Conservation (phyloP, 1,139 yeast genomes). For the Zhuliangozyma parablackwelliae region DNA sequence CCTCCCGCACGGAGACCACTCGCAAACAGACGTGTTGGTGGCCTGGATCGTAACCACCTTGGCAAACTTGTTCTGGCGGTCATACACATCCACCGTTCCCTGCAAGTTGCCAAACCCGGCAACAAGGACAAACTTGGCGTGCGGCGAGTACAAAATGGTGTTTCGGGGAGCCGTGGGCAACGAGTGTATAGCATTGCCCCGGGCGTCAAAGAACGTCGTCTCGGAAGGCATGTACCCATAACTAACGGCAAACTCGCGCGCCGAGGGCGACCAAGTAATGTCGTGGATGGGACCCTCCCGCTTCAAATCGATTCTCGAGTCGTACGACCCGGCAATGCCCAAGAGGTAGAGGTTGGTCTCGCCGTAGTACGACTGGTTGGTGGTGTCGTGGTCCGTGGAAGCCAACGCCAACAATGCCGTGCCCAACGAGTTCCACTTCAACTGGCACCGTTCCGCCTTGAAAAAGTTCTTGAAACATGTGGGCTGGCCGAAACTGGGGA, state of each 20-base stretch:
- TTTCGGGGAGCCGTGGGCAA: slow-evolving; percentile 88
- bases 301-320: slow-evolving; percentile 80
- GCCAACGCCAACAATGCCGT: slow-evolving; percentile 92
- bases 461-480: slow-evolving; percentile 85
- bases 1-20: slow-evolving; percentile 99
- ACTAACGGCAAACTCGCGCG: slow-evolving; percentile 94
- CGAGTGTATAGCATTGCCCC: slow-evolving; percentile 83
- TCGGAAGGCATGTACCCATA: slow-evolving; percentile 98
- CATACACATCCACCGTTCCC: slow-evolving; percentile 93
- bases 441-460: slow-evolving; percentile 90
- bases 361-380: slow-evolving; percentile 94
- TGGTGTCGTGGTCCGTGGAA: slow-evolving; percentile 90
- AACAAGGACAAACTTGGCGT: slow-evolving; percentile 82
- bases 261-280: slow-evolving; percentile 94
- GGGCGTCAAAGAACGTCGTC: slow-evolving; percentile 89
- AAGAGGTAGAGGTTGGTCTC: slow-evolving; percentile 88
- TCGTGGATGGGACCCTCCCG: slow-evolving; percentile 97
- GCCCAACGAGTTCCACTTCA: slow-evolving; percentile 92
- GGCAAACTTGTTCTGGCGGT: slow-evolving; percentile 80
- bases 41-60: slow-evolving; percentile 85
- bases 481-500: slow-evolving; percentile 72
- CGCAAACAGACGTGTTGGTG: slow-evolving; percentile 88
- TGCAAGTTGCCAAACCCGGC: slow-evolving; percentile 98
- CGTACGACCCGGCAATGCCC: slow-evolving; percentile 90
- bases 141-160: slow-evolving; percentile 88